Percentiles rank a stretch among this genome's conserved stretches.
Conservation (phyloP, 495 filamentous ascomycete species). For the Paragyromitra xinjiangensis region DNA sequence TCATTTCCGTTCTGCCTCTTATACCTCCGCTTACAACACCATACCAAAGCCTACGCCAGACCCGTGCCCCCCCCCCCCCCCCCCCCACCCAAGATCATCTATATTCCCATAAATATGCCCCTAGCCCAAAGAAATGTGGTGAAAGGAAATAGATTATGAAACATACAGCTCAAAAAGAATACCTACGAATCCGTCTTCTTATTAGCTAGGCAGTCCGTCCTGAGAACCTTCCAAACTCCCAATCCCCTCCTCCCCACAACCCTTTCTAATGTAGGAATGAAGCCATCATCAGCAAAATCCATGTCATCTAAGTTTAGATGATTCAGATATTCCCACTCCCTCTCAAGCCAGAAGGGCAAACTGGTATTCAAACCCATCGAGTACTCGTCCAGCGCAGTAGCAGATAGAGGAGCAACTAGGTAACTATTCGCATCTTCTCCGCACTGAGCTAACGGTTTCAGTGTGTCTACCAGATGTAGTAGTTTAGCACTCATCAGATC, state of each 20-base stretch:
- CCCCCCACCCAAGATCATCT: conserved; percentile 18
- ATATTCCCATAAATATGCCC: conserved; percentile 6
- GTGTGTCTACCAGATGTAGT: conserved; percentile 66
- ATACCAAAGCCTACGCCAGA: not conserved
- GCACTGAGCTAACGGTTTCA: conserved; percentile 70
- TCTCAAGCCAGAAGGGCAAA: conserved; percentile 65
- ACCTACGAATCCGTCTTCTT: conserved; percentile 5
- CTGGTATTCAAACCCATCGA: conserved; percentile 52
- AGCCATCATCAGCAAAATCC: conserved; percentile 84
- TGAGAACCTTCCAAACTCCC: conserved; percentile 75
- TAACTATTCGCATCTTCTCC: conserved; percentile 64
- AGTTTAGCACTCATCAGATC: conserved; percentile 85
- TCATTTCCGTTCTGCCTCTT: not conserved
- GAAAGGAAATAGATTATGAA: conserved; percentile 17
- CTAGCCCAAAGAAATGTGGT: not conserved
- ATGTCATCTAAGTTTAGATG: conserved; percentile 94
- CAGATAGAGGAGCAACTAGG: conserved; percentile 75
- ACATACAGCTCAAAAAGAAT: conserved; percentile 22
- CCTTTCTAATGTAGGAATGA: conserved; percentile 74
- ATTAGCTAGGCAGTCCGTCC: conserved; percentile 47
- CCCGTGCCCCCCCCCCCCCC: not conserved
- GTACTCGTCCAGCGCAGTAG: conserved; percentile 73
- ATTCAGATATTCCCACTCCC: conserved; percentile 74
- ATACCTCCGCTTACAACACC: not conserved
- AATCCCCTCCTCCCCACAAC: conserved; percentile 84